Base-by-base conservation (phyloP, 345 rosid genomes). In the Lumnitzera littorea region DNA sequence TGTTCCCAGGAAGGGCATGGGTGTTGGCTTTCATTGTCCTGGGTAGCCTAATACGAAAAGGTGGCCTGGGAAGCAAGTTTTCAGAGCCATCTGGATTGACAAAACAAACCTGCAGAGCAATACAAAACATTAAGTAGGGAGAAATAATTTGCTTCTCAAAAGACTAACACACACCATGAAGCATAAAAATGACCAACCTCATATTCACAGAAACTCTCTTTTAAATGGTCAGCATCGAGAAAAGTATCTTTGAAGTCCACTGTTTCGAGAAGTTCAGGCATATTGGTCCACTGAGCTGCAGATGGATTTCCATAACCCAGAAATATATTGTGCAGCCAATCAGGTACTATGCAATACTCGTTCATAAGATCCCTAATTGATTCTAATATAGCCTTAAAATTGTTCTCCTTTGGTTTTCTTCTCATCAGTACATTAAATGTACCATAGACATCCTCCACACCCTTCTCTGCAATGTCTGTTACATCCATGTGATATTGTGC, bases 311-410 rank as follows among this genome's bases (percentile, higher is more conserved):
- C 99, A 76, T 94, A 94, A 48, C 99, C 99, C 72, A 94, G 83
- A 76, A 94, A 94, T 64, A 90, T 66, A 63, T 90, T 88, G 71
- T 90, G 97, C 84, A 94, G 68, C 99, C 99, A 94, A 43, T 90
- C 96, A 63, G 99, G 99, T 66, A 94, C 99, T 67, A 94, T 86
- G 75, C 97, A 94, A 62, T 86, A 94, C 70, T 94, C 99, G 78
- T 94, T 94, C 99, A 94, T 94, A 58, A 94, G 99, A 79, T 94
- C 99, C 79, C 99, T 88, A 58, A 94, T 94, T 41, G 99, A 94
- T 77, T 94, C 99, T 59, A 90, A 78, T 70, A 94, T 94, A 64
- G 99, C 99, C 75, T 94, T 94, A 80, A 94, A 94, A 70, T 94
- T 94, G 66, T 94, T 94, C 84, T 94, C 99, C 79, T 94, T 90